Base-by-base conservation (phyloP, 805 yeast genomes). In the Hanseniaspora occidentalis region DNA sequence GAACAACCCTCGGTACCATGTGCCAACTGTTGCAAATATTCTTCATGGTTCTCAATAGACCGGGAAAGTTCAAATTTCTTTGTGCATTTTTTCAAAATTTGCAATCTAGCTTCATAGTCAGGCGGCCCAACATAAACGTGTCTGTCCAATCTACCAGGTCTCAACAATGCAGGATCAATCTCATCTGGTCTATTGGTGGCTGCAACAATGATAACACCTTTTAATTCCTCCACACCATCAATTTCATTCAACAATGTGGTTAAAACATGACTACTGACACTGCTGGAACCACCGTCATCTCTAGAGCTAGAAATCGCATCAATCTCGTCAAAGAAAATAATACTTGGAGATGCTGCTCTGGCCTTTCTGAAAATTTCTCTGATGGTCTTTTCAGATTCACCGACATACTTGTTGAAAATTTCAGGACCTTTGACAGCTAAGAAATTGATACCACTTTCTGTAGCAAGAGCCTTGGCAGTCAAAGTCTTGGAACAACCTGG, bases 341-440 rank as follows among this genome's bases (percentile, higher is more conserved):
- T 86, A 45, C 94, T 81, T 8, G 98, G 98, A 1, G 95, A 71
- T 1, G 96, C 95, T 5, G 95, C 94, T 43, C 96, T 67, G 0
- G 98, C 98, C 51, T 89, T 82, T 23, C 94, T 71, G 61, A 89
- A 89, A 3, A 89, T 79, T 56, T 88, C 96, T 48, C 98, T 67
- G n/a, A 89, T 82, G 2, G 96, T 84, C 26, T 85, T 69, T 61
- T 89, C 98, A 16, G 89, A 78, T 57, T 89, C 98, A 47, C 98
- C 98, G 29, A 92, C 96, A 52, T 83, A 89, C 59, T 92, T 89
- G 61, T 85, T 89, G 54, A 89, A 81, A 25, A 89, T 75, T 58
- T 89, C 98, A 0, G 98, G 98, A 1, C 98, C 98, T 58, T 92
- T 92, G 6, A 89, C 95, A 0, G 97, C 95, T 39, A 89, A 59